These are phyloP conservation scores for Metschnikowia sp. DNA, from an alignment of 805 yeast species.

Conservation along the genomic window DNA sequence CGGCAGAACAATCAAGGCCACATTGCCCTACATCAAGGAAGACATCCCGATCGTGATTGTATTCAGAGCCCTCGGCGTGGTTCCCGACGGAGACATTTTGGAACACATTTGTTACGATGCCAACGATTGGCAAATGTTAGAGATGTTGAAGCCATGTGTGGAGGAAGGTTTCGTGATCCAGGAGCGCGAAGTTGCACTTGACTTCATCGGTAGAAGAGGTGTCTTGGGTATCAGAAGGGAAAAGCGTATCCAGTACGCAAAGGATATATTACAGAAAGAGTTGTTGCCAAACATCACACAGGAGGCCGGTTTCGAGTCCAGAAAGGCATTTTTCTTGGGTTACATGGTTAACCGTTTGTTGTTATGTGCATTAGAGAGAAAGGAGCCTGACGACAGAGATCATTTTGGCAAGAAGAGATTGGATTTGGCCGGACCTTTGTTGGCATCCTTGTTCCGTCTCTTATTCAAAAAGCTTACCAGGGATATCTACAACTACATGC, in stretches of 20 bases:
- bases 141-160: conserved; percentile 97
- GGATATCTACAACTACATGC: conserved; percentile 97
- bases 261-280: conserved; percentile 94
- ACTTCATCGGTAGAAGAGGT: conserved; percentile 97
- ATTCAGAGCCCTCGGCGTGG: conserved; percentile 96
- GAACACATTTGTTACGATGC: conserved; percentile 98
- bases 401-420: conserved; percentile 98
- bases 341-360: conserved; percentile 95
- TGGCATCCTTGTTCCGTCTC: conserved; percentile 93
- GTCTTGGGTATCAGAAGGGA: conserved; percentile 95
- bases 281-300: conserved; percentile 96
- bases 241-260: conserved; percentile 96
- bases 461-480: conserved; percentile 91
- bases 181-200: conserved; percentile 96
- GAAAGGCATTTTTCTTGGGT: conserved; percentile 96
- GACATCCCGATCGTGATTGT: conserved; percentile 97
- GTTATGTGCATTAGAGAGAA: conserved; percentile 93
- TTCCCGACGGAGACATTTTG: conserved; percentile 97
- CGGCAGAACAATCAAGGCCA: conserved; percentile 88
- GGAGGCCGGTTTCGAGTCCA: conserved; percentile 92
- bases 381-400: conserved; percentile 98
- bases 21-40: conserved; percentile 92
- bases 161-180: conserved; percentile 98
- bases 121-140: conserved; percentile 99
- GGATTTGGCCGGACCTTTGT: conserved; percentile 96